Percentiles rank a stretch among this genome's conserved stretches.
These are phyloP conservation scores for Neurospora discreta DNA, from an alignment of 495 filamentous ascomycete species.

Conservation along the genomic window DNA sequence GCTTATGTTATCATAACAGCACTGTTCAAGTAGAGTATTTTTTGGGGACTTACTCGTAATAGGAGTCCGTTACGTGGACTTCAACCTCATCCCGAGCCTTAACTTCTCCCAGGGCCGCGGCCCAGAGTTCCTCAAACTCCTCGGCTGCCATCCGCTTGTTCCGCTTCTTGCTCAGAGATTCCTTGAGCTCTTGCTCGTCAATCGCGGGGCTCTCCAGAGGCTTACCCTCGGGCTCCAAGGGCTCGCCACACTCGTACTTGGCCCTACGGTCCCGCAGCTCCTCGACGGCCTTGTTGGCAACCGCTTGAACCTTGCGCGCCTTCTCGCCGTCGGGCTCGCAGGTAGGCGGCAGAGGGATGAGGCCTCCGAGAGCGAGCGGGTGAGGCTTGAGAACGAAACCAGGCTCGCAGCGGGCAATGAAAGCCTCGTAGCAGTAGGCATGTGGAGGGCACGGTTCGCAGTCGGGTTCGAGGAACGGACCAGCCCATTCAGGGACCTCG, in stretches of 20 bases:
- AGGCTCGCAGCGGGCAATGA: constrained; percentile 67
- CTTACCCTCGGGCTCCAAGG: constrained; percentile 49
- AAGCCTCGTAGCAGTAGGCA: constrained; percentile 73
- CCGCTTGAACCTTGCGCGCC: constrained; percentile 69
- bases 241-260: constrained; percentile 80
- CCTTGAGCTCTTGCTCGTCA: constrained; percentile 64
- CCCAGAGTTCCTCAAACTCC: constrained; percentile 91
- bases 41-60: constrained; percentile 49
- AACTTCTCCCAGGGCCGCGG: constrained; percentile 76
- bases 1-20: constrained; percentile 7
- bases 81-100: constrained; percentile 71
- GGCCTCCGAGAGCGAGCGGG: constrained; percentile 68
- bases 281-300: constrained; percentile 80
- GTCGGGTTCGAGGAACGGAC: constrained; percentile 55
- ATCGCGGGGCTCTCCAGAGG: constrained; percentile 51
- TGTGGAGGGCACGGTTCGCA: constrained; percentile 91
- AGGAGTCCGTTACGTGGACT: constrained; percentile 41
- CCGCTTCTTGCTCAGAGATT: constrained; percentile 57
- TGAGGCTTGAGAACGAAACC: constrained; percentile 81
- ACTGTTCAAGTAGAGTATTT: not conserved
- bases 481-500: constrained; percentile 53
- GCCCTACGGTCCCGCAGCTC: constrained; percentile 77
- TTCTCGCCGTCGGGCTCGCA: constrained; percentile 94
- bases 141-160: constrained; percentile 67
- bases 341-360: constrained; percentile 78